Evolutionary conservation across 805 yeast species (phyloP), one percentile per base, ranked within the genome.

Genomic region (Scheffersomyces coipomensis): DNA sequence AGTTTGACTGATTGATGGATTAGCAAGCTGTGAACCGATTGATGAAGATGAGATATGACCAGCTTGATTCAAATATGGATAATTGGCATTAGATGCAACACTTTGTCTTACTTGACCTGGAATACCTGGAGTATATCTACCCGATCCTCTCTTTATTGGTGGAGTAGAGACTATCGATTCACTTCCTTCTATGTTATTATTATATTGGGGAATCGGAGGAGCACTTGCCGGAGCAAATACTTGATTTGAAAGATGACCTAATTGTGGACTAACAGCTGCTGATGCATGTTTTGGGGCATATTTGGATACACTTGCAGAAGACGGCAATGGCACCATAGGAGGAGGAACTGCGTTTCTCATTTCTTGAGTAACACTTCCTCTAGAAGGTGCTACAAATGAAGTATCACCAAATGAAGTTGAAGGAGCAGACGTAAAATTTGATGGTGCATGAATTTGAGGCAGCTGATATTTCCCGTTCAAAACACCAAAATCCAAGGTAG

Each of bases 401-500:
- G 12, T 19, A 32, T 19, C 16, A 11, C 33, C 22, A 21, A n/a
- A 17, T n/a, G 27, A 15, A 27, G 30, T 27, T 5, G 30, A 5
- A 8, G 30, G 30, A 27, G 6, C 6, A 21, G 6, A 17, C 4
- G 30, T 13, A 27, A 27, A 27, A 27, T 17, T 13, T n/a, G 30
- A 17, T 5, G 18, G 5, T 13, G 18, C 15, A 8, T n/a, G 17
- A 27, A 33, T 13, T 21, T 33, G 44, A n/a, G 40, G 19, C 38
- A 38, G 50, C 5, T 33, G 39, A 29, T 37, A 35, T 24, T 37
- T 27, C 6, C 18, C 30, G 23, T 38, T 37, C 42, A 40, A 18
- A 8, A 58, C 50, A 13, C 62, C 44, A 33, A 69, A 57, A 47
- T 70, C 74, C 35, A 67, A 45, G 10, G 62, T 62, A 2, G 74